A percentile compares a stretch with the other conserved stretches of the same genome.
These are phyloP conservation scores for Gossypium mustelinum DNA, from an alignment of 345 rosid genomes.

Conservation along the genomic window DNA sequence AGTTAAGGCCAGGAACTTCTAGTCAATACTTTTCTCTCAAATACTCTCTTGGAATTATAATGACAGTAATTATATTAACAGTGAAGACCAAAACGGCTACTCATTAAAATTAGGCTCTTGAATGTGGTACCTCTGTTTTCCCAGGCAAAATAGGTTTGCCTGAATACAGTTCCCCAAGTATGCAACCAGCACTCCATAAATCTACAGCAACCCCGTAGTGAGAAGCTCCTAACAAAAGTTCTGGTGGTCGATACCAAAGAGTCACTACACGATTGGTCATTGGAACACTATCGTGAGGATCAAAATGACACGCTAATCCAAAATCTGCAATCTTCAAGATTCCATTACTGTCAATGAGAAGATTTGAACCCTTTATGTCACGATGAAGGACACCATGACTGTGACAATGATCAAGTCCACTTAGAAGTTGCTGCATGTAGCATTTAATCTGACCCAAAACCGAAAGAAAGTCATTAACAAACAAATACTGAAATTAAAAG, in stretches of 20 bases:
- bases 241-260: conserved; percentile 97
- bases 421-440: conserved; percentile 90
- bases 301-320: conserved; percentile 74
- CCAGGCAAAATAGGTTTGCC: conserved; percentile 93
- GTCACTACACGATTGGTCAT: conserved; percentile 96
- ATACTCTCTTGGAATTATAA: background rate
- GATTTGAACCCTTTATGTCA: conserved; percentile 97
- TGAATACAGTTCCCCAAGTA: conserved; percentile 74
- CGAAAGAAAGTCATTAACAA: background rate
- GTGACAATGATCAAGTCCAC: conserved; percentile 94
- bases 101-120: background rate
- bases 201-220: conserved; percentile 80
- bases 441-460: conserved; percentile 64
- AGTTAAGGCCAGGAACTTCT: background rate
- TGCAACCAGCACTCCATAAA: conserved; percentile 96
- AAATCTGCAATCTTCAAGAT: conserved; percentile 92
- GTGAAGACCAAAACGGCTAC: background rate
- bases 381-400: conserved; percentile 79
- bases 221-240: conserved; percentile 88
- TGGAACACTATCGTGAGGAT: conserved; percentile 49
- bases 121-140: conserved; percentile 72
- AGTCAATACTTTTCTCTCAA: background rate
- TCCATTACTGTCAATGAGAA: conserved; percentile 76
- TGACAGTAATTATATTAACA: background rate
- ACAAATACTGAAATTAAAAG: background rate